These are phyloP conservation scores for Cladosporium sp. DNA, from an alignment of 2,329 filamentous ascomycete species.

Conservation along the genomic window DNA sequence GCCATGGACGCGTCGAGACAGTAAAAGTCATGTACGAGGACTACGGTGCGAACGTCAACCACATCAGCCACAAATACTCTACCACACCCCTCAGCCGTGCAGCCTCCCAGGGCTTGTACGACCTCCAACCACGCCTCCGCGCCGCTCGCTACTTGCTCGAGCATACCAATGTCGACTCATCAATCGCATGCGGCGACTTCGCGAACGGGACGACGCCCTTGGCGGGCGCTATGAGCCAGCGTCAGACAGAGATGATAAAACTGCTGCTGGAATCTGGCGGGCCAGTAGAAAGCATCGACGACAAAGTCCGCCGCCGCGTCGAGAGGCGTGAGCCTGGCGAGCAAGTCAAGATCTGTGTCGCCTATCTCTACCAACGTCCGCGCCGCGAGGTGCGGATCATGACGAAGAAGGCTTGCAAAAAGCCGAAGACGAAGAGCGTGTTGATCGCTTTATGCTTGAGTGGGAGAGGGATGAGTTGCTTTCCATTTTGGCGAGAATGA, in stretches of 20 bases:
- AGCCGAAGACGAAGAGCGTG: background rate
- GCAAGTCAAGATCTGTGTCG: background rate
- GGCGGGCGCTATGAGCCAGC: background rate
- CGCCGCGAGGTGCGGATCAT: background rate
- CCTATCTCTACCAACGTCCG: background rate
- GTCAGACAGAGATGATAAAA: background rate
- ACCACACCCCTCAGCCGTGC: background rate
- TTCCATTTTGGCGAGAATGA: background rate
- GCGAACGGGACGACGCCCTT: background rate
- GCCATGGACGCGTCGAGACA: background rate
- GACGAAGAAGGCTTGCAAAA: background rate
- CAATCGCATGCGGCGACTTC: background rate
- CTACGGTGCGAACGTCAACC: background rate
- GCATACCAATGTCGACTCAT: background rate
- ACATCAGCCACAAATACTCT: background rate
- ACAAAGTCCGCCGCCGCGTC: background rate
- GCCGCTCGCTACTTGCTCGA: background rate
- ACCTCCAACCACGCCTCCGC: background rate
- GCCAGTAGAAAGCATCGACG: slow-evolving; percentile 4
- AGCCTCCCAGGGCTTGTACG: background rate
- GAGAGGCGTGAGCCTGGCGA: background rate
- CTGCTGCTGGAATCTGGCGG: background rate
- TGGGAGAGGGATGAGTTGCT: slow-evolving; percentile 5
- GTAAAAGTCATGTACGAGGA: background rate
- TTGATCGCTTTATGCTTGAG: background rate